Percentiles rank a stretch among this genome's conserved stretches.
Conservation (phyloP, 257 asterid genomes). For the Leptodermis oblonga region DNA sequence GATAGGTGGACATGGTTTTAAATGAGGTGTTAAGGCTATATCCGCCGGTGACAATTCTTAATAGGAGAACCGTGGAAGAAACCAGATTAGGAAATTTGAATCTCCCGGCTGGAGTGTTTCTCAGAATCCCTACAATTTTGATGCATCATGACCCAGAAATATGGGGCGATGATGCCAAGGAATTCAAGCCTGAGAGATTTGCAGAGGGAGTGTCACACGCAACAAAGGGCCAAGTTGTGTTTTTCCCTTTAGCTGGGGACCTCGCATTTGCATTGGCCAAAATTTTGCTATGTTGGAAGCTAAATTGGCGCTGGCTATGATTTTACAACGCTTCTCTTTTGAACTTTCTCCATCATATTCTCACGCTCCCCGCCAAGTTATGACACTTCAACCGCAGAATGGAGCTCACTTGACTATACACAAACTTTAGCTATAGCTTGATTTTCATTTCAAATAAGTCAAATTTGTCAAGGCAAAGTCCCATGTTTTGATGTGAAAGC, state of each 20-base stretch:
- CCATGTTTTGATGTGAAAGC: too few species aligned
- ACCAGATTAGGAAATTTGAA: not conserved
- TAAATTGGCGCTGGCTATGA: not conserved
- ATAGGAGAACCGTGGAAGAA: not conserved
- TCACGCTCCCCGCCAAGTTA: not conserved
- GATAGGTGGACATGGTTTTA: not conserved
- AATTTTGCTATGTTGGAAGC: constrained; percentile 10
- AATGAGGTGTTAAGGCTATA: not conserved
- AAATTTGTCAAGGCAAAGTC: too few species aligned
- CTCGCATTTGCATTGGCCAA: constrained; percentile 10
- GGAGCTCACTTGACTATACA: constrained; percentile 4
- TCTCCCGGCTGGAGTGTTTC: not conserved
- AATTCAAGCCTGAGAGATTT: constrained; percentile 6
- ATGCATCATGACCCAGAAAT: constrained; percentile 6
- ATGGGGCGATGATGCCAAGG: constrained; percentile 10
- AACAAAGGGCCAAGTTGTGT: constrained; percentile 7
- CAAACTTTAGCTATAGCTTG: not conserved
- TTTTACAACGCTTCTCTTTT: constrained; percentile 4
- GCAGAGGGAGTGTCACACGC: not conserved
- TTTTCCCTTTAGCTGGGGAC: constrained; percentile 9
- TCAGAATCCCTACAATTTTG: not conserved
- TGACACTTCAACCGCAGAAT: constrained; percentile 7
- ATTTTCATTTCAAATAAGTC: too few species aligned
- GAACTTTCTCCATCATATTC: not conserved
- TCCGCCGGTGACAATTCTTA: not conserved